phyloP scores from a whole-genome alignment of 495 filamentous ascomycete genomes.

The Monascus purpureus region DNA sequence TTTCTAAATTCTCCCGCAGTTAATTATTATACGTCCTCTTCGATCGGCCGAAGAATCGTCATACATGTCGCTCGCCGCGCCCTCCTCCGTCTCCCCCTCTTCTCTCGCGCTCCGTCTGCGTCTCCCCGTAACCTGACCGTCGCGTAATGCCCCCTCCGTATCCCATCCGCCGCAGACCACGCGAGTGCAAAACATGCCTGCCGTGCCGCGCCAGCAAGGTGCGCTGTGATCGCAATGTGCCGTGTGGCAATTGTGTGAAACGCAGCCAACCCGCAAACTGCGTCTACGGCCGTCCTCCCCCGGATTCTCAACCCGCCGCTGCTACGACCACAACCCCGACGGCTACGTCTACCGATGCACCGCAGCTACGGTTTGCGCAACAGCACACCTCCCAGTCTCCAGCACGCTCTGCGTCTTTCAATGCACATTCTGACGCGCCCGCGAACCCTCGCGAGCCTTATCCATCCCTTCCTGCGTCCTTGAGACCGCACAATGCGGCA shows the following conservation, averaged over 20 bases:
- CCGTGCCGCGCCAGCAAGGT: constrained; percentile 36
- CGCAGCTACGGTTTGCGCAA: neutral
- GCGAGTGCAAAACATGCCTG: constrained; percentile 35
- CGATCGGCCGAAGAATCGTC: no score
- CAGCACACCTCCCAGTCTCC: no score
- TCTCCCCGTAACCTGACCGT: no score
- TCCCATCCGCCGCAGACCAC: constrained; percentile 31
- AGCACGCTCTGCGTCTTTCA: no score
- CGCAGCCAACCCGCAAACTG: constrained; percentile 52
- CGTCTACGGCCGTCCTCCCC: constrained; percentile 53
- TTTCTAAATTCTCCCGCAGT: no score
- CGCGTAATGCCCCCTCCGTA: constrained; percentile 18
- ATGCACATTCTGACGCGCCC: no score
- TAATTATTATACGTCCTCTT: no score
- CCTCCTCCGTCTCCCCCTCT: neutral
- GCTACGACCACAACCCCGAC: constrained; percentile 7
- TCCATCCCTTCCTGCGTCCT: no score
- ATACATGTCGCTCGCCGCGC: no score
- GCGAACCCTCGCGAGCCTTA: no score
- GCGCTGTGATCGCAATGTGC: constrained; percentile 60
- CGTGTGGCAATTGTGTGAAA: constrained; percentile 62
- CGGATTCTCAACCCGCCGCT: constrained; percentile 9
- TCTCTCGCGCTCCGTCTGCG: no score
- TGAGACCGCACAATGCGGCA: no score
- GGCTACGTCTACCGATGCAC: constrained; percentile 3